Base-by-base conservation (phyloP, 306 rosid genomes). In the Trifolium subterraneum region DNA sequence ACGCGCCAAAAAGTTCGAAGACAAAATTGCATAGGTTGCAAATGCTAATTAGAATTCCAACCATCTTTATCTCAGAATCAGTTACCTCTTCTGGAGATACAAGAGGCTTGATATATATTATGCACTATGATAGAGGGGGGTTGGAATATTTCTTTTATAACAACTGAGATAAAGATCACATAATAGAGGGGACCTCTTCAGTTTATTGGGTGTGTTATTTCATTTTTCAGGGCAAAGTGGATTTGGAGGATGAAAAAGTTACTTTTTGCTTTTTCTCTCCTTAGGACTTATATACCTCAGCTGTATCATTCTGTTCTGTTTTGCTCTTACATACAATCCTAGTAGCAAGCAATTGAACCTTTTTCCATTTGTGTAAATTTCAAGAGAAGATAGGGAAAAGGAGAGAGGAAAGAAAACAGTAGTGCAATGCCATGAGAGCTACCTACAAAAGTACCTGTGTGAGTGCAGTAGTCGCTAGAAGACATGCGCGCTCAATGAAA, bases 321-420 rank as follows among this genome's bases (percentile, higher is more conserved):
- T 44, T 81, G 64, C 70, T 75, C 73, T 44, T 41, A 29, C 23
- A 51, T 60, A 84, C 45, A 77, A 59, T 76, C 61, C 62, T 56
- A 71, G 33, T 67, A 54, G 79, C 45, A 25, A 54, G 79, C 45
- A 25, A 80, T 60, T 35, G 66, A 71, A 62, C 10, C 77, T 62
- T 76, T 83, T 79, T 78, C 68, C 36, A 71, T 77, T 81, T 67
- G n/a, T 77, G 81, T 76, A 84, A 81, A 83, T 81, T 85, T 1
- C 83, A 82, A 76, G 85, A 67, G 78, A 74, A 76, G 35, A 41
- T 35, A 59, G 56, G 44, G 63, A 56, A 36, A 27, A 47, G 41
- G 70, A 61, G n/a, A 13, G 7, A 8, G 42, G 35, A 67, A 77
- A 35, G 7, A 51, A 63, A 69, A 35, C 18, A 20, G 35, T 31